Evolutionary conservation across 106 monocot genomes (phyloP).

Genomic region (Alisma plantagoaquatica): DNA sequence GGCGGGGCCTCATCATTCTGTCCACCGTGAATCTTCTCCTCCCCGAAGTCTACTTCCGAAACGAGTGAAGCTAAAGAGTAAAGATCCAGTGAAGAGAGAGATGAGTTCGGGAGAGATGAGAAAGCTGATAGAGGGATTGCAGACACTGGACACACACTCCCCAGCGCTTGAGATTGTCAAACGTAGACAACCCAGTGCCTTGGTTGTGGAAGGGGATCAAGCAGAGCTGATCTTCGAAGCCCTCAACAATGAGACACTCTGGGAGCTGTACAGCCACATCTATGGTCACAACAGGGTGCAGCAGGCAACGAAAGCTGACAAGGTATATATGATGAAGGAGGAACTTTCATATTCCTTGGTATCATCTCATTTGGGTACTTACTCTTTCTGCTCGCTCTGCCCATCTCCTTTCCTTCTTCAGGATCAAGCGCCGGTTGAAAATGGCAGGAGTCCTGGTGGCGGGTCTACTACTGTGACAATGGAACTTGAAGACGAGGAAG

Average conservation of each 20-base stretch:
- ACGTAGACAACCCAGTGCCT: constrained; percentile 43
- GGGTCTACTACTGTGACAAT: constrained; percentile 7
- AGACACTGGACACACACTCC: constrained; percentile 55
- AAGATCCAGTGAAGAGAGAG: constrained; percentile 44
- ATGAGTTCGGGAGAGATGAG: constrained; percentile 75
- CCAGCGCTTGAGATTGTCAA: constrained; percentile 45
- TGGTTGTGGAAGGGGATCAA: constrained; percentile 41
- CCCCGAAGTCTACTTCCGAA: too few relatives aligned
- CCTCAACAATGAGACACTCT: constrained; percentile 70
- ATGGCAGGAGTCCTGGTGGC: neutral
- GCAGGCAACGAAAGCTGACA: constrained; percentile 14
- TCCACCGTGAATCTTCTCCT: too few relatives aligned
- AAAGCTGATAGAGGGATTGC: constrained; percentile 46
- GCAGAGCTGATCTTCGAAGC: constrained; percentile 61
- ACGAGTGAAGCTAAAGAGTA: constrained; percentile 52
- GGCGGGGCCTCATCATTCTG: too few relatives aligned
- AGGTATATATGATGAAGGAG: neutral
- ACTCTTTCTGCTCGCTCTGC: neutral
- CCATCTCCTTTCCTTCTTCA: too few relatives aligned
- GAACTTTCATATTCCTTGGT: too few relatives aligned
- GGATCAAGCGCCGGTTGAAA: neutral
- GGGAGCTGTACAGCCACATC: constrained; percentile 67
- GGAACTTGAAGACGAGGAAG: constrained; percentile 38
- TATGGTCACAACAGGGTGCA: constrained; percentile 41
- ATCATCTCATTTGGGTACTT: too few relatives aligned